Conservation (phyloP, 352 stramenopile genomes). For the Phytopythium cucurbitacearum region DNA sequence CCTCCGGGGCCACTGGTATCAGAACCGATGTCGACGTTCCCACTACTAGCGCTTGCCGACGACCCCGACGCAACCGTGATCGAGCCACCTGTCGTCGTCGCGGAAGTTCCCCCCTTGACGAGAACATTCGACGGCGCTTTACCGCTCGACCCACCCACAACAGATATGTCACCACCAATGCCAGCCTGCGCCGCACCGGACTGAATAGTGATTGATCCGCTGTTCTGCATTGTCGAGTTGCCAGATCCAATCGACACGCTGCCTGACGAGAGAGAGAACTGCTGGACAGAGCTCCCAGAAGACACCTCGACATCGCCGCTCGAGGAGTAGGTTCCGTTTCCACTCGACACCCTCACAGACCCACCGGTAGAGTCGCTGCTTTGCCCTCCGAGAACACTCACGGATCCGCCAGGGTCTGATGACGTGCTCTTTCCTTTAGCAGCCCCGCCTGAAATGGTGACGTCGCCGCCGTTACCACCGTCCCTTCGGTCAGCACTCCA, state of each 20-base stretch:
- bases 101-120: constrained; percentile 45
- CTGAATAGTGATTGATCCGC: constrained; percentile 32
- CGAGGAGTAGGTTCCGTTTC: constrained; percentile 50
- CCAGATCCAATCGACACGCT: constrained; percentile 42
- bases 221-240: constrained; percentile 31
- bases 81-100: constrained; percentile 39
- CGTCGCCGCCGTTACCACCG: constrained; percentile 60
- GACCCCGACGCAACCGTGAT: constrained; percentile 39
- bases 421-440: constrained; percentile 36
- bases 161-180: constrained; percentile 51
- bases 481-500: constrained; percentile 42
- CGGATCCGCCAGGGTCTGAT: constrained; percentile 46
- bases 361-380: constrained; percentile 49
- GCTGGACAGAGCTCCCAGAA: constrained; percentile 43
- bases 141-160: constrained; percentile 37
- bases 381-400: constrained; percentile 42
- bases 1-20: constrained; percentile 38
- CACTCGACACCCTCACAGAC: constrained; percentile 38
- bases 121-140: constrained; percentile 43
- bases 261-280: constrained; percentile 31
- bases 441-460: constrained; percentile 59
- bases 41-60: constrained; percentile 43
- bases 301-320: constrained; percentile 58
- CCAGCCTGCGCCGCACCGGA: constrained; percentile 37
- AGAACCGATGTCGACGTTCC: constrained; percentile 57